A percentile compares a stretch with the other conserved stretches of the same genome.
These are phyloP conservation scores for Cercospora zeae-maydis DNA, from an alignment of 2,329 filamentous ascomycete genomes.

Conservation along the genomic window DNA sequence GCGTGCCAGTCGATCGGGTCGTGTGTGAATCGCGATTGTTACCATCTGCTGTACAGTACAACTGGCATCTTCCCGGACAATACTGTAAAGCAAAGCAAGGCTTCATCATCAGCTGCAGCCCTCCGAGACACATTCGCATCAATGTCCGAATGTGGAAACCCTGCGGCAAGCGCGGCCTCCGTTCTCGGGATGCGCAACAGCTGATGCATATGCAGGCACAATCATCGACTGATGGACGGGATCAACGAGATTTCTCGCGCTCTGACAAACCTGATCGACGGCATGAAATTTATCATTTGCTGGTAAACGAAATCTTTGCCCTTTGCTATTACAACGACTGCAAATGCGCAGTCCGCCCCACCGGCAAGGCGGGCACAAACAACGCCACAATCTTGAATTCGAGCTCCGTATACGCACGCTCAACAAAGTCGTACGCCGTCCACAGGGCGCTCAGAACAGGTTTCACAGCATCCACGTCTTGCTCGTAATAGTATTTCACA, in stretches of 20 bases:
- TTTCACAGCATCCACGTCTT: slow-evolving; percentile 19
- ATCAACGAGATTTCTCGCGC: not conserved
- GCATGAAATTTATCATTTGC: no score
- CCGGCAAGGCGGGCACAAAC: slow-evolving; percentile 10
- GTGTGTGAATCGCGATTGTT: no score
- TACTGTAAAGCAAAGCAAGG: not conserved
- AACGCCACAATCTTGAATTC: slow-evolving; percentile 23
- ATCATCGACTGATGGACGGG: no score
- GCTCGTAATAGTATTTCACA: slow-evolving; percentile 26
- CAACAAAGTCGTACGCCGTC: slow-evolving; percentile 27
- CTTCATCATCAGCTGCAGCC: no score
- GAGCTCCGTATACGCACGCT: slow-evolving; percentile 30
- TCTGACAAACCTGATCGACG: not conserved
- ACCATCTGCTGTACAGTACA: no score
- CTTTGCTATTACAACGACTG: not conserved
- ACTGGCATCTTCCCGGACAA: not conserved
- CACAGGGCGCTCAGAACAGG: slow-evolving; percentile 22
- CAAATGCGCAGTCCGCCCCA: not conserved
- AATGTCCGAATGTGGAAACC: not conserved
- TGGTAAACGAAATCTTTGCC: not conserved
- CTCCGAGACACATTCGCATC: not conserved
- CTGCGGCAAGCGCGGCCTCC: not conserved
- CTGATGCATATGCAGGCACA: no score
- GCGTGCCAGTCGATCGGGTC: no score
- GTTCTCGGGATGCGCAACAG: not conserved